A percentile compares a stretch with the other conserved stretches of the same genome.
Evolutionary conservation across 192 early-diverging fungal species (phyloP).

Genomic region (Backusella australiensis): DNA sequence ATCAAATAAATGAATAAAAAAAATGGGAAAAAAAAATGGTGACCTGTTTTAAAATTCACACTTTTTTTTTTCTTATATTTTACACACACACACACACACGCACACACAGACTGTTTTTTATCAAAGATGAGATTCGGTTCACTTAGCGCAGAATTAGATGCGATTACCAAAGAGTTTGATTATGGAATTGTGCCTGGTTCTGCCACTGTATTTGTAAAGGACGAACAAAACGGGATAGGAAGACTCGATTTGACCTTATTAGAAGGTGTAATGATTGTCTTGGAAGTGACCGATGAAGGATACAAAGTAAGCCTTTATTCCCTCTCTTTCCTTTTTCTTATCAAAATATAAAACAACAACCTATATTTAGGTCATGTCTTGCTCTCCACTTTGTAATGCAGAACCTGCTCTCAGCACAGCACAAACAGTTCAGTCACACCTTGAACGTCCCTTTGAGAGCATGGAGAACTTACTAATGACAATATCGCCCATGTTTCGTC

Average conservation of each 20-base stretch:
- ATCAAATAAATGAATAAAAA: too few species aligned
- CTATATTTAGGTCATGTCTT: background rate
- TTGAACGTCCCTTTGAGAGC: constrained; percentile 38
- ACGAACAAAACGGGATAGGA: constrained; percentile 24
- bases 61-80: background rate
- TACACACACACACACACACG: background rate
- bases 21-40: too few species aligned
- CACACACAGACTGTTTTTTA: background rate
- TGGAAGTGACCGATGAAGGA: constrained; percentile 27
- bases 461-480: constrained; percentile 42
- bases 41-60: background rate
- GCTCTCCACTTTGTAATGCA: constrained; percentile 4
- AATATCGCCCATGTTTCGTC: constrained; percentile 33
- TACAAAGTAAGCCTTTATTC: constrained; percentile 21
- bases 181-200: constrained; percentile 36
- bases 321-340: background rate
- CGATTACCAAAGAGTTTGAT: constrained; percentile 32
- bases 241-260: constrained; percentile 30
- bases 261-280: constrained; percentile 31
- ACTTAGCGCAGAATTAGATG: constrained; percentile 12
- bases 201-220: constrained; percentile 31
- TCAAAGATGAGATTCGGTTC: constrained; percentile 3
- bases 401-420: constrained; percentile 6
- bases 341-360: background rate
- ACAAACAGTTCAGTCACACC: background rate